phyloP scores from a whole-genome alignment of 257 asterid genomes.

The Nicotiana tomentosiformis region DNA sequence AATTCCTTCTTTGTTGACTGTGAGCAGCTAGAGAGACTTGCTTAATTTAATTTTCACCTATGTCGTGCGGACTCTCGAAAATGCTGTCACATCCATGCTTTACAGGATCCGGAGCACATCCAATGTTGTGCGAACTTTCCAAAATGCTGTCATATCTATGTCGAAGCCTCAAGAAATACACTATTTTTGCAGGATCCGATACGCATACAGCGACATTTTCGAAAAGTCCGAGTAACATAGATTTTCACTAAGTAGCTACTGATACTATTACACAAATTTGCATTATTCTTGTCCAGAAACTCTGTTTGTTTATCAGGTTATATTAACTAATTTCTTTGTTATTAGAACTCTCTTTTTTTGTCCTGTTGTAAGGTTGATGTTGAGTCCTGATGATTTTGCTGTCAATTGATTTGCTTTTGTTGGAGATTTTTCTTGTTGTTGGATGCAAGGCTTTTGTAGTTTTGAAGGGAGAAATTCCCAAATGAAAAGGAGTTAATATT shows the following conservation, averaged over 20 bases:
- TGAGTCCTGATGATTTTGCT: neutral
- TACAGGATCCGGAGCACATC: no score
- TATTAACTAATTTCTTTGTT: neutral
- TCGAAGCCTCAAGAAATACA: no score
- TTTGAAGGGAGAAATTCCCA: neutral
- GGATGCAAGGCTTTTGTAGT: neutral
- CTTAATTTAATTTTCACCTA: neutral
- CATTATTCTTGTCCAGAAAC: neutral
- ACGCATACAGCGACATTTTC: no score
- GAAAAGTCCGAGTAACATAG: no score
- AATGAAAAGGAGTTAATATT: no score
- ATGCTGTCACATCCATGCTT: no score
- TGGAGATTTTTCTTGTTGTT: neutral
- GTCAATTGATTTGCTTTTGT: neutral
- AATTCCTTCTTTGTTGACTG: slow-evolving; percentile 81
- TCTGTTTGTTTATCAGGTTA: neutral
- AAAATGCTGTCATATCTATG: rapidly evolving
- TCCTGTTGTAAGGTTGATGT: neutral
- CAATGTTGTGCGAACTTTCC: no score
- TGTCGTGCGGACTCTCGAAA: no score
- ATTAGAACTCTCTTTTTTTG: neutral
- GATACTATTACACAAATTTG: neutral
- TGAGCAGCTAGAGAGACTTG: slow-evolving; percentile 40
- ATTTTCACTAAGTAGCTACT: neutral
- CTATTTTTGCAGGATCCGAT: no score